phyloP scores from a whole-genome alignment of 2,329 filamentous ascomycete species.

The Colletotrichum magnum region DNA sequence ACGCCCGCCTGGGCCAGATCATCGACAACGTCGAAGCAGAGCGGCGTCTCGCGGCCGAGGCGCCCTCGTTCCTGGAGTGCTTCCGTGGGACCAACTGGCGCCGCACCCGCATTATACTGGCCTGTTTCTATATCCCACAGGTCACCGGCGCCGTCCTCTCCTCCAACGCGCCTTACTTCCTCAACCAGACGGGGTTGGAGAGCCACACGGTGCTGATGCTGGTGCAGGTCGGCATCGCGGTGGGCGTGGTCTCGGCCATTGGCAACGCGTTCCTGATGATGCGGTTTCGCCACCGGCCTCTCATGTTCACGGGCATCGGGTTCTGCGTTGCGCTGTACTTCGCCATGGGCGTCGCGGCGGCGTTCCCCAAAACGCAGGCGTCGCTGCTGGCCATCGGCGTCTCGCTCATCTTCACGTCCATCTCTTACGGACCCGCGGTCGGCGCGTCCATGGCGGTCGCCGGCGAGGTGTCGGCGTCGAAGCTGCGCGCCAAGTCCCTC shows the following conservation, averaged over 20 bases:
- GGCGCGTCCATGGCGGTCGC: constrained; percentile 41
- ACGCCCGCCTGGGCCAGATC: constrained; percentile 55
- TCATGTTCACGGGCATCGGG: constrained; percentile 42
- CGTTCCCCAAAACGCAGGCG: constrained; percentile 35
- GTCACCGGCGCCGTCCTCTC: constrained; percentile 41
- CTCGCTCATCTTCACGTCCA: constrained; percentile 41
- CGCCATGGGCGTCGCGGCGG: constrained; percentile 43
- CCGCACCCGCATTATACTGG: constrained; percentile 47
- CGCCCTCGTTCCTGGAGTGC: constrained; percentile 51
- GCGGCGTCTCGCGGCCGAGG: constrained; percentile 39
- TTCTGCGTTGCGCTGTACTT: constrained; percentile 42
- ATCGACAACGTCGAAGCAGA: constrained; percentile 55
- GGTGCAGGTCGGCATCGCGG: constrained; percentile 42
- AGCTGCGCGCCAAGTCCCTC: constrained; percentile 37
- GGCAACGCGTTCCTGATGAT: constrained; percentile 44
- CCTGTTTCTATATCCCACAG: constrained; percentile 42
- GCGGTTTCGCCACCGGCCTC: constrained; percentile 42
- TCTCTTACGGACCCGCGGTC: constrained; percentile 43
- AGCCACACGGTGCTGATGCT: constrained; percentile 42
- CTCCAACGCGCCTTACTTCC: constrained; percentile 46
- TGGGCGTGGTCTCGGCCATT: constrained; percentile 41
- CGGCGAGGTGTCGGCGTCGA: constrained; percentile 37
- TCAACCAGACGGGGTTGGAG: constrained; percentile 43
- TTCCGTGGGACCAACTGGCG: constrained; percentile 51
- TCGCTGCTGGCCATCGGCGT: constrained; percentile 43